Percentiles rank a stretch among this genome's conserved stretches.
Evolutionary conservation across 495 filamentous ascomycete species (phyloP).

Genomic region (Tuber microsphaerosporum): DNA sequence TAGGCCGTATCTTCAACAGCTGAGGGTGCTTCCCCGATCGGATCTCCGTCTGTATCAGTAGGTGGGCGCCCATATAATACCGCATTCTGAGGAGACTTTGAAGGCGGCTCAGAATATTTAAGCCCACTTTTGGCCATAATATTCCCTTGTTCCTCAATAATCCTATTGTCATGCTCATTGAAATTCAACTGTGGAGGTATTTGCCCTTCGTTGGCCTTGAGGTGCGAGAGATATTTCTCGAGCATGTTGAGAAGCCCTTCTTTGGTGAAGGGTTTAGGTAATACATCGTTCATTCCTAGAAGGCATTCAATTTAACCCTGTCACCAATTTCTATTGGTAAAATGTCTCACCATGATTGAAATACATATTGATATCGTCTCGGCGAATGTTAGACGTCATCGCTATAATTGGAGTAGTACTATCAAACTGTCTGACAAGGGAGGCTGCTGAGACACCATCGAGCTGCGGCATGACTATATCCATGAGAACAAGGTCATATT

Average conservation of each 20-base stretch:
- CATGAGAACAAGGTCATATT: slow-evolving; percentile 94
- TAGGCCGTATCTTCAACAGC: slow-evolving; percentile 26
- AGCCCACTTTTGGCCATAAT: slow-evolving; percentile 19
- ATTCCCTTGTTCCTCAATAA: slow-evolving; percentile 24
- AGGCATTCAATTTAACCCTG: slow-evolving; percentile 5
- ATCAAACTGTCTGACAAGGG: slow-evolving; percentile 85
- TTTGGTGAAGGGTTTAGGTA: slow-evolving; percentile 95
- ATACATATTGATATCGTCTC: slow-evolving; percentile 94
- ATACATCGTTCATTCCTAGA: slow-evolving; percentile 95
- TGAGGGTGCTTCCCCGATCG: slow-evolving; percentile 19
- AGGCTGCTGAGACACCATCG: slow-evolving; percentile 89
- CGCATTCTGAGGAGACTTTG: slow-evolving; percentile 28
- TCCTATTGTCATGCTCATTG: slow-evolving; percentile 29
- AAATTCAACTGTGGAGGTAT: slow-evolving; percentile 32
- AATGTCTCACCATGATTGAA: slow-evolving; percentile 81
- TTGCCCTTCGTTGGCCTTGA: slow-evolving; percentile 44
- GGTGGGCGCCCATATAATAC: slow-evolving; percentile 29
- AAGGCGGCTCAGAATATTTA: slow-evolving; percentile 33
- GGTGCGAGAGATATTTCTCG: slow-evolving; percentile 75
- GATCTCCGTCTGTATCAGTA: slow-evolving; percentile 25
- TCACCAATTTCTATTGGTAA: not conserved
- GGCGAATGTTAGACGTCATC: slow-evolving; percentile 97
- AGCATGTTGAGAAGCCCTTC: slow-evolving; percentile 87
- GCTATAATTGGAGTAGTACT: slow-evolving; percentile 82
- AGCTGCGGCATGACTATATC: slow-evolving; percentile 98